Evolutionary conservation across 169 alveolate species (phyloP).

Genomic region (Plasmodium vivax): DNA sequence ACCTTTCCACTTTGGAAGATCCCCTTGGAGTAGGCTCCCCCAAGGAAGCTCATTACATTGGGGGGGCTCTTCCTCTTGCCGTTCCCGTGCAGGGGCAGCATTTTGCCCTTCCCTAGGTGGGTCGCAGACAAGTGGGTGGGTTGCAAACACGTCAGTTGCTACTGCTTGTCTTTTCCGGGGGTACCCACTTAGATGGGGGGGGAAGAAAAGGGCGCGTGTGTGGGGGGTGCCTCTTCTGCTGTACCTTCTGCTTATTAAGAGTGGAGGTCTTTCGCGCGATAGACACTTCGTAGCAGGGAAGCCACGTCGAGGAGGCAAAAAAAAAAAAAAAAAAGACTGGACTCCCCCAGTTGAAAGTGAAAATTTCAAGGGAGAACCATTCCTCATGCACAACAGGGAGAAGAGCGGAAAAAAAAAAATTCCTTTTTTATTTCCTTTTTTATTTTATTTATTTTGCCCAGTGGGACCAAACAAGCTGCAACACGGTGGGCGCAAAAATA

Average conservation of each 20-base stretch:
- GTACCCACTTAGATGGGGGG: neutral
- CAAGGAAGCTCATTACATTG: neutral
- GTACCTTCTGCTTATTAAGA: neutral
- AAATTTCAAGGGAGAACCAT: neutral
- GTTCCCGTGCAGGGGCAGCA: constrained; percentile 25
- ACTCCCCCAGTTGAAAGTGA: neutral
- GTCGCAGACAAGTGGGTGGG: neutral
- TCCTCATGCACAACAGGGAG: neutral
- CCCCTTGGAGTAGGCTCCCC: neutral
- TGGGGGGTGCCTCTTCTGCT: neutral
- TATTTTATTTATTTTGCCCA: too few relatives aligned
- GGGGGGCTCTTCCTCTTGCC: neutral
- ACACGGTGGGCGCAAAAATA: neutral
- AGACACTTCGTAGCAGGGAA: neutral
- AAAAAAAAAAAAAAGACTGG: neutral
- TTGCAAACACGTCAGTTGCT: neutral
- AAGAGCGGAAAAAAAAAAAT: neutral
- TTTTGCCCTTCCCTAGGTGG: neutral
- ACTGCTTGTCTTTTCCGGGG: neutral
- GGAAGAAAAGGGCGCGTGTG: too few relatives aligned
- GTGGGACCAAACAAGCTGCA: neutral
- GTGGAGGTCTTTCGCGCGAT: neutral
- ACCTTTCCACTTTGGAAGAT: neutral
- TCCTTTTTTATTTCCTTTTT: neutral
- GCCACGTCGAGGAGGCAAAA: neutral